These are phyloP conservation scores for Diplodia intermedia DNA, from an alignment of 2,329 filamentous ascomycete genomes.

Conservation along the genomic window DNA sequence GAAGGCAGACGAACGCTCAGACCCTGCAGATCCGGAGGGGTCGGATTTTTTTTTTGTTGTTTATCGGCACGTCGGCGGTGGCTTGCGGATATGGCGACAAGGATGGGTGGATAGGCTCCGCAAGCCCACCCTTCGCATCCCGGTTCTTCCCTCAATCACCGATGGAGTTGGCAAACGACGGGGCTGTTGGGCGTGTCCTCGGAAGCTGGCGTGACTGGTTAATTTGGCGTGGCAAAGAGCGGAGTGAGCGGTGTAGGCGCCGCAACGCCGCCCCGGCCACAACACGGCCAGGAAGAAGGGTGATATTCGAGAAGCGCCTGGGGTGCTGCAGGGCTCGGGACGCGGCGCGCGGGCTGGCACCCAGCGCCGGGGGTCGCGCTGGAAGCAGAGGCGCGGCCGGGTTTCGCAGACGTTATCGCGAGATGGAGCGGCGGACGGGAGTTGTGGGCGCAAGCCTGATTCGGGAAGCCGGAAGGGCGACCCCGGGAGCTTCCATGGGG, in stretches of 20 bases:
- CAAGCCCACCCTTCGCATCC: neutral
- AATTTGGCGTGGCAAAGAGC: slow-evolving; percentile 19
- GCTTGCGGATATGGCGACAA: neutral
- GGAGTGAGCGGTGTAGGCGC: slow-evolving; percentile 24
- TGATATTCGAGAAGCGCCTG: neutral
- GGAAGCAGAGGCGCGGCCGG: neutral
- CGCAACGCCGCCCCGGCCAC: slow-evolving; percentile 13
- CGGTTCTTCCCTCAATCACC: slow-evolving; percentile 6
- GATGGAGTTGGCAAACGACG: neutral
- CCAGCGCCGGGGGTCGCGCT: neutral
- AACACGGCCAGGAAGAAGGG: neutral
- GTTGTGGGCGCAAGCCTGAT: slow-evolving; percentile 6
- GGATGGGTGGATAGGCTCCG: neutral
- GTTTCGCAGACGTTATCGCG: slow-evolving; percentile 1
- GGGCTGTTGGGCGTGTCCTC: neutral
- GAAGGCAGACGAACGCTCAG: slow-evolving; percentile 7
- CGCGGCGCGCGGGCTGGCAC: slow-evolving; percentile 2
- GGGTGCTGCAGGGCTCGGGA: slow-evolving; percentile 6
- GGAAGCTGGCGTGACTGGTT: slow-evolving; percentile 21
- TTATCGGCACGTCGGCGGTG: neutral
- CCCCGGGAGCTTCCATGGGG: slow-evolving; percentile 17
- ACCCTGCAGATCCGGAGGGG: slow-evolving; percentile 13
- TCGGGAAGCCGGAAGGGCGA: slow-evolving; percentile 24
- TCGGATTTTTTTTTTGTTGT: neutral
- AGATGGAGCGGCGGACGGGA: neutral